These are phyloP conservation scores for Komagataella mondaviorum DNA, from an alignment of 805 yeast genomes.

Conservation along the genomic window DNA sequence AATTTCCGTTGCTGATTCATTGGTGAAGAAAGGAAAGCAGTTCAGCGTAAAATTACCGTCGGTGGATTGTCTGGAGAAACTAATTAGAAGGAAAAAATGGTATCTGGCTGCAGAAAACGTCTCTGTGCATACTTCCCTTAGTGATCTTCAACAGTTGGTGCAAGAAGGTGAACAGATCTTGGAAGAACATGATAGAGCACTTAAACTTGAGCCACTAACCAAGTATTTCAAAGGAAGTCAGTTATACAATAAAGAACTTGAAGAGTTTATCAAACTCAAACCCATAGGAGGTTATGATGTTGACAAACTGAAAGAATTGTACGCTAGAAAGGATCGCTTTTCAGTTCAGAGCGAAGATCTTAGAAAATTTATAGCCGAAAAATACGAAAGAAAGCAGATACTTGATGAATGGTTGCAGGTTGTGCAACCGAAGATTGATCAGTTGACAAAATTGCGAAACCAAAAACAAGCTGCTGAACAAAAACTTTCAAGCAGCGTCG, in stretches of 20 bases:
- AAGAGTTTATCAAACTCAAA: background rate
- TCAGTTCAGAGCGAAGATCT: background rate
- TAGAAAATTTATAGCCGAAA: background rate
- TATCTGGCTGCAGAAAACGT: background rate
- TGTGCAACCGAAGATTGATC: background rate
- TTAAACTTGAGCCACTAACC: background rate
- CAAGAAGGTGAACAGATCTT: slow-evolving; percentile 11
- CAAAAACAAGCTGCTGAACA: background rate
- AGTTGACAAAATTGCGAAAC: background rate
- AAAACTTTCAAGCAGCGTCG: background rate
- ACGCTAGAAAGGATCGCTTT: slow-evolving; percentile 3
- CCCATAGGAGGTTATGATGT: background rate
- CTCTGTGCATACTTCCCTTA: background rate
- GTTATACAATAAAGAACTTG: background rate
- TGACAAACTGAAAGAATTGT: slow-evolving; percentile 5
- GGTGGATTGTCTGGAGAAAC: slow-evolving; percentile 22
- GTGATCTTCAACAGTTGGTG: slow-evolving; percentile 7
- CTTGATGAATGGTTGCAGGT: background rate
- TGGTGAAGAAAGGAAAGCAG: slow-evolving; percentile 44
- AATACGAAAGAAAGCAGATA: background rate
- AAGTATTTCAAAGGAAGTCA: background rate
- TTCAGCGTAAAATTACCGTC: slow-evolving; percentile 46
- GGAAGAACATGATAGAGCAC: slow-evolving; percentile 1
- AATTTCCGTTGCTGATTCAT: slow-evolving; percentile 26
- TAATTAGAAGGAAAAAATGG: slow-evolving; percentile 27